phyloP scores from a whole-genome alignment of 371 early-diverging fungal species.

The Synchytrium microbalum region DNA sequence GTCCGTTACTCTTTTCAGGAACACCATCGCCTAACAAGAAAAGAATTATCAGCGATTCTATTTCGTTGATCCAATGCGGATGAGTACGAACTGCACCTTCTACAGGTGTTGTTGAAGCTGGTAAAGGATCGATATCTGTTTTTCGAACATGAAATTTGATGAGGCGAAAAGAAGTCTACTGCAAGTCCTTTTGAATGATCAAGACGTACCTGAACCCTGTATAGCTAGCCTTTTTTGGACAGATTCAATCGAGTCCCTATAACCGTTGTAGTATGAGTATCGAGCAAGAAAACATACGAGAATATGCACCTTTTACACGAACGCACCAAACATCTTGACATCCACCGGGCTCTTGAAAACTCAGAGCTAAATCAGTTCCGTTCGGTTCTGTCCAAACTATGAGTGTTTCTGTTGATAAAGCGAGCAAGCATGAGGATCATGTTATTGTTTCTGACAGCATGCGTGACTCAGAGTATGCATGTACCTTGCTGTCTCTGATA shows the following conservation, averaged over 20 bases:
- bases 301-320: too few relatives aligned
- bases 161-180: not conserved
- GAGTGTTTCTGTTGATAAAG: slow-evolving; percentile 55
- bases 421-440: slow-evolving; percentile 4
- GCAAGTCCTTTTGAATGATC: too few relatives aligned
- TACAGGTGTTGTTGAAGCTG: slow-evolving; percentile 3
- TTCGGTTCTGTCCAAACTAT: slow-evolving; percentile 88
- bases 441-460: not conserved
- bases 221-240: slow-evolving; percentile 2
- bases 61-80: not conserved
- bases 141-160: not conserved
- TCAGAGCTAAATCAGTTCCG: slow-evolving; percentile 73
- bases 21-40: not conserved
- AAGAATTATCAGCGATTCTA: not conserved
- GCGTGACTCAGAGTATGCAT: too few relatives aligned
- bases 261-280: too few relatives aligned
- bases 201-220: not conserved
- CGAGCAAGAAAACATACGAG: too few relatives aligned
- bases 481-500: slow-evolving; percentile 74
- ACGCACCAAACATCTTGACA: slow-evolving; percentile 74
- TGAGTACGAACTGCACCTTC: slow-evolving; percentile 7
- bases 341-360: slow-evolving; percentile 80
- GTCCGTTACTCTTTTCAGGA: slow-evolving; percentile 9
- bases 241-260: not conserved
- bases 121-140: slow-evolving; percentile 26